These are phyloP conservation scores for Linum usitatissimum DNA, from an alignment of 345 rosid species.

Conservation along the genomic window DNA sequence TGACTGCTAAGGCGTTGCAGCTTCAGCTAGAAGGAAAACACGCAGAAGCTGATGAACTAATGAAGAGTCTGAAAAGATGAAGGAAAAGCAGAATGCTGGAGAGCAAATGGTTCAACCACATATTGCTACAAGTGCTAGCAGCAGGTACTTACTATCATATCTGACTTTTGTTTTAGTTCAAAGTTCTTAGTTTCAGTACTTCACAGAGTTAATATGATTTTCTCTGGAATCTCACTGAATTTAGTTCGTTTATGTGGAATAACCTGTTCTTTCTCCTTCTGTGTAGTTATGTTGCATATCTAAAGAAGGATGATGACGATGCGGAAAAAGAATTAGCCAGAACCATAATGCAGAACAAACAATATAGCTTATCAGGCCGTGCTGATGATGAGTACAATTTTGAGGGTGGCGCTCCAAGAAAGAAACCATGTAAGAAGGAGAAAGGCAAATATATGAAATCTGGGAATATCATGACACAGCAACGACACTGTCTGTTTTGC, in stretches of 20 bases:
- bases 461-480: constrained; percentile 66
- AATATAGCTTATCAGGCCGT: constrained; percentile 50
- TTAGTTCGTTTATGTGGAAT: not conserved
- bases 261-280: not conserved
- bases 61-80: constrained; percentile 63
- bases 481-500: constrained; percentile 82
- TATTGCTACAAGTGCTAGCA: constrained; percentile 21
- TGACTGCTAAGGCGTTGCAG: too few species aligned
- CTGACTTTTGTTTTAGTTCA: constrained; percentile 1
- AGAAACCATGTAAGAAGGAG: constrained; percentile 39
- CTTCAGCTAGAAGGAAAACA: too few species aligned
- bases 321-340: constrained; percentile 66
- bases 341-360: constrained; percentile 62
- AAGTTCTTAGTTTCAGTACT: not conserved
- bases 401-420: constrained; percentile 56
- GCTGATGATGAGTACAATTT: constrained; percentile 92
- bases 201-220: not conserved
- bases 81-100: constrained; percentile 34
- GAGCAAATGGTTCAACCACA: constrained; percentile 30
- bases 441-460: constrained; percentile 18
- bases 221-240: not conserved
- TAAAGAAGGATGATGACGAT: constrained; percentile 45
- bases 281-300: constrained; percentile 32
- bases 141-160: constrained; percentile 24
- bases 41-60: too few species aligned